phyloP scores from a whole-genome alignment of 2,329 filamentous ascomycete species.

The Helotiales sp. region DNA sequence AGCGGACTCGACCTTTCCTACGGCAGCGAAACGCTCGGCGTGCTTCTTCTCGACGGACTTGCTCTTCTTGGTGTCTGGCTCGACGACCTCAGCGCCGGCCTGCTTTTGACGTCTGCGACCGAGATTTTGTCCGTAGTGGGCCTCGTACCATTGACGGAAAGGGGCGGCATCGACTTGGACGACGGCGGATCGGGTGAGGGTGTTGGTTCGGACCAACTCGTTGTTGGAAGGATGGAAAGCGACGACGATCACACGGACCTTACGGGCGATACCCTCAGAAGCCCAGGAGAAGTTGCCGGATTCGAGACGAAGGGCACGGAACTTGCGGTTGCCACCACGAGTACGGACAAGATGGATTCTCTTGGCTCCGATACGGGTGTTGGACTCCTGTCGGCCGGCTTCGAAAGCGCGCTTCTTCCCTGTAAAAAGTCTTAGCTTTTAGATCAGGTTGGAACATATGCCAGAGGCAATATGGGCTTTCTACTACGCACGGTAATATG shows the following conservation, averaged over 20 bases:
- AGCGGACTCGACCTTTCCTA: constrained; percentile 90
- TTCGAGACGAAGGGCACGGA: constrained; percentile 98
- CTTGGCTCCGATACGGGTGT: constrained; percentile 98
- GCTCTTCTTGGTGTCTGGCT: constrained; percentile 81
- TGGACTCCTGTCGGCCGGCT: constrained; percentile 98
- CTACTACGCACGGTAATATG: constrained; percentile 82
- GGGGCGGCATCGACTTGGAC: constrained; percentile 98
- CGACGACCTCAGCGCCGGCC: constrained; percentile 49
- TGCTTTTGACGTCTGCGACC: constrained; percentile 93
- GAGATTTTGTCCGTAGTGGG: constrained; percentile 92
- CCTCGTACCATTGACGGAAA: constrained; percentile 99
- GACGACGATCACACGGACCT: constrained; percentile 98
- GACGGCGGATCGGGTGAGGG: constrained; percentile 97
- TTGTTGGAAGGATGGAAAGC: constrained; percentile 99
- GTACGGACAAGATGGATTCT: constrained; percentile 96
- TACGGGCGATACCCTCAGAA: constrained; percentile 96
- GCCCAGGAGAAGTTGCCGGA: constrained; percentile 99
- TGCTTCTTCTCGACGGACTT: constrained; percentile 97
- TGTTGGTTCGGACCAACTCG: constrained; percentile 99
- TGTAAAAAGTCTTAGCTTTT: constrained; percentile 57
- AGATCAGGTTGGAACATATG: constrained; percentile 74
- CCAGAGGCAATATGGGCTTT: constrained; percentile 69
- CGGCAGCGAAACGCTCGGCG: constrained; percentile 77
- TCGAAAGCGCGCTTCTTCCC: constrained; percentile 99
- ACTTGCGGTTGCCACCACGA: constrained; percentile 99